These are phyloP conservation scores for Amaranthus palmeri DNA, from an alignment of 148 eudicot genomes.

Conservation along the genomic window DNA sequence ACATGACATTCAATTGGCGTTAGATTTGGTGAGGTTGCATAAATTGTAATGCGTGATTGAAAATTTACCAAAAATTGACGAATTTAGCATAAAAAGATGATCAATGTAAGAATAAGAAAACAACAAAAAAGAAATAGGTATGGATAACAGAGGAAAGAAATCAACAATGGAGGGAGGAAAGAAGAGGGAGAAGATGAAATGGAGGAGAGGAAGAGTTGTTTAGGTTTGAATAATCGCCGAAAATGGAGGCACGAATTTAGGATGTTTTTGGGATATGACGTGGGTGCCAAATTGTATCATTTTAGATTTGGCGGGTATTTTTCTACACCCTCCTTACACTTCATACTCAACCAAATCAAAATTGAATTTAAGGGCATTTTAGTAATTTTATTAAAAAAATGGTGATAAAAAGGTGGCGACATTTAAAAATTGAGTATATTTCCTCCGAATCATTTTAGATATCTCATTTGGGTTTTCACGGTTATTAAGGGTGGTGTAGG, in stretches of 20 bases:
- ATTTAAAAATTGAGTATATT: too few species aligned
- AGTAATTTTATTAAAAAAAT: too few species aligned
- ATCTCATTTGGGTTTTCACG: too few species aligned
- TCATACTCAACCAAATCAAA: too few species aligned
- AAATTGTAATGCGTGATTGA: not conserved
- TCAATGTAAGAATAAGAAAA: not conserved
- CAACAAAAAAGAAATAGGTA: slow-evolving; percentile 1
- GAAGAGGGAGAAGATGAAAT: not conserved
- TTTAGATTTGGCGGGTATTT: slow-evolving; percentile 23
- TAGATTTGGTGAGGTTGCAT: slow-evolving; percentile 6
- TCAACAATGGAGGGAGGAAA: slow-evolving; percentile 1
- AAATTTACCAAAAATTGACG: not conserved
- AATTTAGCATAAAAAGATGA: slow-evolving; percentile 5
- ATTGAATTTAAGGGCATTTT: too few species aligned
- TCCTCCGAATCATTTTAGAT: too few species aligned
- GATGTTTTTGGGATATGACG: slow-evolving; percentile 9
- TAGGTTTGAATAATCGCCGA: slow-evolving; percentile 19
- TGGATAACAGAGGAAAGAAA: slow-evolving; percentile 7
- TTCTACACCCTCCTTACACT: too few species aligned
- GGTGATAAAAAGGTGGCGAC: too few species aligned
- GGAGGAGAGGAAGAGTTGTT: slow-evolving; percentile 1
- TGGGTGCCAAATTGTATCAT: slow-evolving; percentile 14
- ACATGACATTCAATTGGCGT: not conserved
- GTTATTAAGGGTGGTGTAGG: too few species aligned
- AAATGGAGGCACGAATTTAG: slow-evolving; percentile 24